Conservation (phyloP, 352 stramenopile genomes). For the Globisporangium alternatum region DNA sequence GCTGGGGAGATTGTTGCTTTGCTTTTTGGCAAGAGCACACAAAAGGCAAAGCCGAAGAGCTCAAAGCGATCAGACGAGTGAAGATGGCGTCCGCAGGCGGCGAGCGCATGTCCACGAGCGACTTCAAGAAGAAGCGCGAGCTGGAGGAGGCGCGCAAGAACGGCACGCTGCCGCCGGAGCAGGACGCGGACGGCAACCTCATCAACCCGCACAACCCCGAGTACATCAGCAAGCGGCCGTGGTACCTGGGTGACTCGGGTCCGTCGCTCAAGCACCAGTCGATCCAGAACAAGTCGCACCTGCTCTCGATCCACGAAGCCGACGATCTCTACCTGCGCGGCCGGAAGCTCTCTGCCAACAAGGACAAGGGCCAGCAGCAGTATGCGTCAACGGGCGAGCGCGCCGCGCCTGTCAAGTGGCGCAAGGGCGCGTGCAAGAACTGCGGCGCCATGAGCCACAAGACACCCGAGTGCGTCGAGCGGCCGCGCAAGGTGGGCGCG, state of each 20-base stretch:
- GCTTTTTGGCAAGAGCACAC: neutral
- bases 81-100: conserved; percentile 58
- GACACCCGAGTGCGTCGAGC: conserved; percentile 91
- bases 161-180: conserved; percentile 80
- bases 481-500: conserved; percentile 87
- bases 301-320: conserved; percentile 89
- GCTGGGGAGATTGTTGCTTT: too few species aligned
- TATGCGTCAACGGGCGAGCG: conserved; percentile 16
- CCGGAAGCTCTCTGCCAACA: conserved; percentile 15
- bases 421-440: conserved; percentile 93
- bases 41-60: neutral
- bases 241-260: conserved; percentile 95
- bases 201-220: conserved; percentile 99
- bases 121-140: conserved; percentile 89
- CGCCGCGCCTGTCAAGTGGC: conserved; percentile 48
- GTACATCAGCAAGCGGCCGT: conserved; percentile 99
- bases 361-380: neutral
- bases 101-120: conserved; percentile 71
- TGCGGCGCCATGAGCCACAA: conserved; percentile 93
- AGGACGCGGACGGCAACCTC: conserved; percentile 92
- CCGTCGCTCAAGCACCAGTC: conserved; percentile 96
- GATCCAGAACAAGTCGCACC: conserved; percentile 87
- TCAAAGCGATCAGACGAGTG: neutral
- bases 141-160: conserved; percentile 89
- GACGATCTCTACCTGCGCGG: conserved; percentile 76